Conservation (phyloP, 176 grass and related monocot species). For the Eleusine indica region DNA sequence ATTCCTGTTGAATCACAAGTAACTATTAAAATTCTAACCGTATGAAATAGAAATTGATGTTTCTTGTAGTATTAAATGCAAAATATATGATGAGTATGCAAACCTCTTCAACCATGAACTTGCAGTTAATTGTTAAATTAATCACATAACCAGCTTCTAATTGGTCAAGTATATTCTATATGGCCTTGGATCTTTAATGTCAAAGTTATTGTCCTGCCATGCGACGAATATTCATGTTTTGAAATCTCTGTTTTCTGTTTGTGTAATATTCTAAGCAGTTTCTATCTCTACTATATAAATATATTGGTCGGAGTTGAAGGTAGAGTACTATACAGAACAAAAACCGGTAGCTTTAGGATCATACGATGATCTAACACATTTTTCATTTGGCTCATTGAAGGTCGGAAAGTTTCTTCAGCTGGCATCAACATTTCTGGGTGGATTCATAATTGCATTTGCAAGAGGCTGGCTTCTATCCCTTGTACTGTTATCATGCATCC, state of each 20-base stretch:
- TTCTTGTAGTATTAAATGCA: background rate
- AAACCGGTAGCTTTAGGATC: background rate
- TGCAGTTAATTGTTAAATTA: background rate
- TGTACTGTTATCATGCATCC: background rate
- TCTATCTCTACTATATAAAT: background rate
- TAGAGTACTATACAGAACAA: background rate
- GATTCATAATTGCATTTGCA: conserved; percentile 3
- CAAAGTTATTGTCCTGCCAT: background rate
- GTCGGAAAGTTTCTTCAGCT: background rate
- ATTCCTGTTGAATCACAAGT: background rate
- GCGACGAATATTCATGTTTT: background rate
- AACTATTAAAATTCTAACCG: background rate
- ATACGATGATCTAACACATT: conserved; percentile 3
- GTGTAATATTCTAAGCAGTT: background rate
- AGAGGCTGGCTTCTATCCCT: conserved; percentile 9
- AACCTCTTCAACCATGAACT: background rate
- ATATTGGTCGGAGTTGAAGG: background rate
- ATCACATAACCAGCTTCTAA: background rate
- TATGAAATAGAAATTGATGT: background rate
- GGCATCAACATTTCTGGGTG: background rate
- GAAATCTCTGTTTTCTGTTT: background rate
- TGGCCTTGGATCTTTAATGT: background rate
- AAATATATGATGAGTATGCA: background rate
- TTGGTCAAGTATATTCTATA: background rate
- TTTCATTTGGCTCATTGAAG: background rate